These are phyloP conservation scores for Gnomoniopsis sp. DNA, from an alignment of 2,329 filamentous ascomycete species.

Conservation along the genomic window DNA sequence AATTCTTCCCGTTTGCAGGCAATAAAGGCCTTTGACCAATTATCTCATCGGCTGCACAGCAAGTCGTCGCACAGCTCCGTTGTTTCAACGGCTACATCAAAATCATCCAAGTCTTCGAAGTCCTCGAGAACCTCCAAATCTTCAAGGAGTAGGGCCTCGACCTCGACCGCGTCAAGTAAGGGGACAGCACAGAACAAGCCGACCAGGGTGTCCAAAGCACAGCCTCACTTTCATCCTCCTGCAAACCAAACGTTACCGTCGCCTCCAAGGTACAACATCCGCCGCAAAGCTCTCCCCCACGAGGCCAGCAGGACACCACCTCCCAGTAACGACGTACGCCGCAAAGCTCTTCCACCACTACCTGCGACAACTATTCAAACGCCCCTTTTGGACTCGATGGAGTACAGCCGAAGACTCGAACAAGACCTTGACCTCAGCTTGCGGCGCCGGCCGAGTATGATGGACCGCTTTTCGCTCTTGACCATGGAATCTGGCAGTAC, in stretches of 20 bases:
- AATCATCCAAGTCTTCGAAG: conserved; percentile 13
- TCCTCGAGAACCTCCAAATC: background rate
- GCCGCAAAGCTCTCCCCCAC: background rate
- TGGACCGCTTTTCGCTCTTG: conserved; percentile 27
- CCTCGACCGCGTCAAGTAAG: background rate
- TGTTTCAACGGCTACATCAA: conserved; percentile 1
- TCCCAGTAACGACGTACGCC: background rate
- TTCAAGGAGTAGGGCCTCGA: background rate
- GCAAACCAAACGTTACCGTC: background rate
- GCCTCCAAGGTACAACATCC: background rate
- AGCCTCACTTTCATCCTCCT: background rate
- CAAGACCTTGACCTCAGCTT: background rate
- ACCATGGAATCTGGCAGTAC: conserved; percentile 32
- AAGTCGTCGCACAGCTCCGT: conserved; percentile 22
- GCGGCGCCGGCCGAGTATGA: conserved; percentile 9
- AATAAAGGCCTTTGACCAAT: conserved; percentile 43
- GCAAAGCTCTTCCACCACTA: background rate
- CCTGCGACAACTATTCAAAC: conserved; percentile 1
- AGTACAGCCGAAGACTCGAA: background rate
- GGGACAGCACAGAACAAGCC: background rate
- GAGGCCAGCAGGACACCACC: background rate
- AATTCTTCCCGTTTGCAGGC: conserved; percentile 45
- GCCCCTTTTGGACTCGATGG: conserved; percentile 11
- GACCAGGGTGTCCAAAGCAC: background rate
- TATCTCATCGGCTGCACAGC: conserved; percentile 35